A percentile compares a stretch with the other conserved stretches of the same genome.
Conservation (phyloP, 2,329 filamentous ascomycete genomes). For the Colletotrichum endophyticum region DNA sequence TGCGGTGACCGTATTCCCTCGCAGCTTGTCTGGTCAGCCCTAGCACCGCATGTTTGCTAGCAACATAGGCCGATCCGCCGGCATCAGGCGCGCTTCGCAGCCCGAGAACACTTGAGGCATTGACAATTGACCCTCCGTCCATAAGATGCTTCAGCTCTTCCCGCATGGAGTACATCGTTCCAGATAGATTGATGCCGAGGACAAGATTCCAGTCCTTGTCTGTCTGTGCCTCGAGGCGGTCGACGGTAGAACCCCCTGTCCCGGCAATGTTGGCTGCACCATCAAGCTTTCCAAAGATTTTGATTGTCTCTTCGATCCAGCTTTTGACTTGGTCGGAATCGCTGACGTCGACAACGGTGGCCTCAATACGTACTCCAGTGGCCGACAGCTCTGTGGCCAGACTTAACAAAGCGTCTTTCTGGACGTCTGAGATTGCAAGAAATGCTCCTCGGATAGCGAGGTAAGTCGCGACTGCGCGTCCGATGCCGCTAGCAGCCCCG, state of each 20-base stretch:
- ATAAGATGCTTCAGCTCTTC: conserved; percentile 35
- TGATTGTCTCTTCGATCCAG: conserved; percentile 37
- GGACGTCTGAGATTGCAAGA: conserved; percentile 53
- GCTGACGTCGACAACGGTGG: conserved; percentile 30
- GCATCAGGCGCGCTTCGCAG: background rate
- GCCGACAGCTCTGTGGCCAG: background rate
- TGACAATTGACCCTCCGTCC: conserved; percentile 49
- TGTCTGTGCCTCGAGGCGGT: conserved; percentile 24
- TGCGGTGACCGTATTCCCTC: background rate
- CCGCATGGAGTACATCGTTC: conserved; percentile 31
- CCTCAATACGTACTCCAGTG: background rate
- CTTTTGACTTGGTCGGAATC: conserved; percentile 30
- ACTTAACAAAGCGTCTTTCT: conserved; percentile 34
- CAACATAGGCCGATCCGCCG: background rate
- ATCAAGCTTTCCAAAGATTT: conserved; percentile 34
- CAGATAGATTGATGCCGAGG: conserved; percentile 29
- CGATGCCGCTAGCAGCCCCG: conserved; percentile 53
- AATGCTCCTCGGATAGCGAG: conserved; percentile 46
- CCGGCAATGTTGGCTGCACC: conserved; percentile 43
- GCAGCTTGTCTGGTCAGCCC: background rate
- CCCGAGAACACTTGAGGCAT: conserved; percentile 27
- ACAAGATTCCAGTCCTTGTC: conserved; percentile 28
- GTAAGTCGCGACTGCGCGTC: conserved; percentile 47
- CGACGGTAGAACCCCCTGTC: conserved; percentile 26
- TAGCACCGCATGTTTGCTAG: background rate